Conservation (phyloP, 2,329 filamentous ascomycete species). For the Pseudocercospora macadamiae region DNA sequence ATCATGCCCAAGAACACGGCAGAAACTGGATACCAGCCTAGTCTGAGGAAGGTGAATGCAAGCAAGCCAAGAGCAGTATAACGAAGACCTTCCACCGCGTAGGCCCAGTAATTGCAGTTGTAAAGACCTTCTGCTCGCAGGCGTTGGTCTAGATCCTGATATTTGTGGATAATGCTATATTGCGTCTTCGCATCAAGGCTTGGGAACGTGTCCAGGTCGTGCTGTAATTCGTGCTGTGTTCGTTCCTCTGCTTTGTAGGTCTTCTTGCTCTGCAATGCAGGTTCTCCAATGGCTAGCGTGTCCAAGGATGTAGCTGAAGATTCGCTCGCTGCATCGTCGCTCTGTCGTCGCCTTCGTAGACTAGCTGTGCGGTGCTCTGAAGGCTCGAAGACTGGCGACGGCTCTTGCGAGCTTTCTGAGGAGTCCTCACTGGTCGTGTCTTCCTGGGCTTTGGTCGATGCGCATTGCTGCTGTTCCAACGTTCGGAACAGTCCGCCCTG, state of each 20-base stretch:
- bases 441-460: constrained; percentile 26
- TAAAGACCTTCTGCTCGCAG: constrained; percentile 78
- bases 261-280: constrained; percentile 39
- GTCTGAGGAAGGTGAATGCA: constrained; percentile 55
- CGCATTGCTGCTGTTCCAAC: constrained; percentile 43
- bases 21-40: constrained; percentile 58
- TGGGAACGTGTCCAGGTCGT: constrained; percentile 82
- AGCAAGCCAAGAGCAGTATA: constrained; percentile 69
- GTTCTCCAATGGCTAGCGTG: constrained; percentile 49
- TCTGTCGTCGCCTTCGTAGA: constrained; percentile 43
- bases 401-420: constrained; percentile 59
- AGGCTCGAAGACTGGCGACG: constrained; percentile 63
- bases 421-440: constrained; percentile 38
- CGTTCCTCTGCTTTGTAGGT: constrained; percentile 64
- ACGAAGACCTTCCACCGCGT: constrained; percentile 72
- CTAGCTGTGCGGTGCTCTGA: constrained; percentile 42
- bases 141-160: constrained; percentile 73
- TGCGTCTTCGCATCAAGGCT: constrained; percentile 74
- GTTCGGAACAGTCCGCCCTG: constrained; percentile 79
- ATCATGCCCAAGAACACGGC: constrained; percentile 76
- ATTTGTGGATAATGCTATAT: constrained; percentile 74
- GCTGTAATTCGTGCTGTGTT: constrained; percentile 72
- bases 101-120: constrained; percentile 79
- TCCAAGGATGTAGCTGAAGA: constrained; percentile 66
- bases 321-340: constrained; percentile 35